Conservation (phyloP, 495 filamentous ascomycete genomes). For the Neurospora sp. region DNA sequence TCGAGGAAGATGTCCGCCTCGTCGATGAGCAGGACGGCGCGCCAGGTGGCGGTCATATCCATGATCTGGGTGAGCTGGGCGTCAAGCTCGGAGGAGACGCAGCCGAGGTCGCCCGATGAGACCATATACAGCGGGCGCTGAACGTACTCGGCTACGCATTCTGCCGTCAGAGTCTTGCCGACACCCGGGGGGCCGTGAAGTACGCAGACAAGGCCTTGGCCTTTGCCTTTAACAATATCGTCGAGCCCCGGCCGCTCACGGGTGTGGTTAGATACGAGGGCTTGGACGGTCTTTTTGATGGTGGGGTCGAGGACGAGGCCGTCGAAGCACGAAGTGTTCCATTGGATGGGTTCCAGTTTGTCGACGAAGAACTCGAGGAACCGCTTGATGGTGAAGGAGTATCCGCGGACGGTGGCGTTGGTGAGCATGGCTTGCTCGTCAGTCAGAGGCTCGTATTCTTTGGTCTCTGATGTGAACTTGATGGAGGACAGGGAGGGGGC, state of each 20-base stretch:
- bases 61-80: conserved; percentile 37
- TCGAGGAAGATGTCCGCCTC: conserved; percentile 42
- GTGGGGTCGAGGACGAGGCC: conserved; percentile 41
- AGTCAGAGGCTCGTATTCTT: conserved; percentile 11
- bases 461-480: conserved; percentile 1
- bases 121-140: conserved; percentile 45
- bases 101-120: conserved; percentile 44
- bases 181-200: conserved; percentile 30
- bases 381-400: conserved; percentile 18
- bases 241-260: conserved; percentile 24
- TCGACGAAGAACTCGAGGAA: conserved; percentile 28
- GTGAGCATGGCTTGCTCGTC: conserved; percentile 23
- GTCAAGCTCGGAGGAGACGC: conserved; percentile 20
- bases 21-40: conserved; percentile 41
- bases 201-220: conserved; percentile 30
- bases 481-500: neutral
- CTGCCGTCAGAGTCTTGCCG: conserved; percentile 31
- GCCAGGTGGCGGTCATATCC: conserved; percentile 37
- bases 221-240: conserved; percentile 30
- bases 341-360: conserved; percentile 17
- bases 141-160: conserved; percentile 41
- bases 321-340: conserved; percentile 36
- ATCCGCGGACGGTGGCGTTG: conserved; percentile 25
- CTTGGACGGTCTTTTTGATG: conserved; percentile 43
- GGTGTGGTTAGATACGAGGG: conserved; percentile 33